Evolutionary conservation across 192 early-diverging fungal genomes (phyloP).

Genomic region (Coemansia sp.): DNA sequence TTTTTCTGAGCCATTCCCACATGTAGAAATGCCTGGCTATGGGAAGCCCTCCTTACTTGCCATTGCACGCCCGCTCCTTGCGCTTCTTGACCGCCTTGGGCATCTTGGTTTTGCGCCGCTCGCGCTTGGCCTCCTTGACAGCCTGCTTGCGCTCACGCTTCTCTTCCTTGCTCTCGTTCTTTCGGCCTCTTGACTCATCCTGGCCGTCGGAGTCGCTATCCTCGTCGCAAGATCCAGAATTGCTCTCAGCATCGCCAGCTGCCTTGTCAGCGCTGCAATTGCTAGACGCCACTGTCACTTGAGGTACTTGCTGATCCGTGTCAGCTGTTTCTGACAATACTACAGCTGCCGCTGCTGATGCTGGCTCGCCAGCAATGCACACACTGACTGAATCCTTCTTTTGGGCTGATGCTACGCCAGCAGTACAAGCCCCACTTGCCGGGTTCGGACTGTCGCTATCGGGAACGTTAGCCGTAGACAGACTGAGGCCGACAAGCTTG

Average conservation of each 20-base stretch:
- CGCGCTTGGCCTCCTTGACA: conserved; percentile 85
- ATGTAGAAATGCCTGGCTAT: too few species aligned
- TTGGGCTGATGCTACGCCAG: background rate
- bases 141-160: conserved; percentile 87
- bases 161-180: conserved; percentile 80
- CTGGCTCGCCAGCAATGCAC: conserved; percentile 15
- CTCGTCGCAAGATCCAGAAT: conserved; percentile 1
- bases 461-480: conserved; percentile 40
- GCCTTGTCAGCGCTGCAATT: conserved; percentile 18
- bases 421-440: background rate
- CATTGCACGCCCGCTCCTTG: conserved; percentile 70
- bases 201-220: conserved; percentile 46
- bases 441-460: background rate
- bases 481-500: conserved; percentile 60
- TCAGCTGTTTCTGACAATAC: background rate
- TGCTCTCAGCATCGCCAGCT: conserved; percentile 8
- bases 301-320: background rate
- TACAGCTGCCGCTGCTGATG: background rate
- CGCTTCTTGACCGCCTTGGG: conserved; percentile 97
- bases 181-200: conserved; percentile 62
- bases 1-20: too few species aligned
- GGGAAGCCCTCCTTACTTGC: conserved; percentile 46
- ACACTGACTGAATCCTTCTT: conserved; percentile 40
- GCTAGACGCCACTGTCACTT: background rate
- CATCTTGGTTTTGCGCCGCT: conserved; percentile 89